A percentile compares a stretch with the other conserved stretches of the same genome.
Conservation (phyloP, 805 yeast species). For the Candida nanaspora region DNA sequence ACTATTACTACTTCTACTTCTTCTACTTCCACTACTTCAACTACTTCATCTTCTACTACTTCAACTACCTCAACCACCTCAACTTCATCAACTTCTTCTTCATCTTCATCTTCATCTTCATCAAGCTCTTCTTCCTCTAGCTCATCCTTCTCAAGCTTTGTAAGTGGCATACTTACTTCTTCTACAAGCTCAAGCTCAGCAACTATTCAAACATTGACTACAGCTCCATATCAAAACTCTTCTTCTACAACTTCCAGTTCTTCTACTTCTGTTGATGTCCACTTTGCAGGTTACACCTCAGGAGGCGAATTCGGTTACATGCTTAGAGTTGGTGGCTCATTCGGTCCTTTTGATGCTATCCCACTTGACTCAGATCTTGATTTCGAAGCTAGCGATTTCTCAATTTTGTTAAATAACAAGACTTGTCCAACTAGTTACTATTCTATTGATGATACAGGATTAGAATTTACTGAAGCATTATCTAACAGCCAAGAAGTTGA, state of each 20-base stretch:
- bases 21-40: neutral
- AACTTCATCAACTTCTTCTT: conserved; percentile 13
- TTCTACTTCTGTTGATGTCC: neutral
- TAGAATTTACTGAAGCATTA: neutral
- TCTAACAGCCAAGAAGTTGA: neutral
- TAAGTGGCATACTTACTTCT: neutral
- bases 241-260: neutral
- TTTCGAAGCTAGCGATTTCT: neutral
- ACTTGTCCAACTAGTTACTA: conserved; percentile 12
- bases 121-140: neutral
- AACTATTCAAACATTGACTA: conserved; percentile 1
- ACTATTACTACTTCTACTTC: neutral
- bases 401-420: neutral
- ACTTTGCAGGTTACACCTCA: neutral
- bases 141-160: neutral
- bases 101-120: conserved; percentile 9
- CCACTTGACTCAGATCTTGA: neutral
- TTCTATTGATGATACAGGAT: neutral
- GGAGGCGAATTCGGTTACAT: neutral
- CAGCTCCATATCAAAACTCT: neutral
- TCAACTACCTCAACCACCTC: neutral
- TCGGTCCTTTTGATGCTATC: neutral
- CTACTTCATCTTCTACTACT: neutral
- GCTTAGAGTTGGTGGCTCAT: neutral
- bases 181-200: neutral